These are phyloP conservation scores for Penicillium lividum DNA, from an alignment of 495 filamentous ascomycete genomes.

Conservation along the genomic window DNA sequence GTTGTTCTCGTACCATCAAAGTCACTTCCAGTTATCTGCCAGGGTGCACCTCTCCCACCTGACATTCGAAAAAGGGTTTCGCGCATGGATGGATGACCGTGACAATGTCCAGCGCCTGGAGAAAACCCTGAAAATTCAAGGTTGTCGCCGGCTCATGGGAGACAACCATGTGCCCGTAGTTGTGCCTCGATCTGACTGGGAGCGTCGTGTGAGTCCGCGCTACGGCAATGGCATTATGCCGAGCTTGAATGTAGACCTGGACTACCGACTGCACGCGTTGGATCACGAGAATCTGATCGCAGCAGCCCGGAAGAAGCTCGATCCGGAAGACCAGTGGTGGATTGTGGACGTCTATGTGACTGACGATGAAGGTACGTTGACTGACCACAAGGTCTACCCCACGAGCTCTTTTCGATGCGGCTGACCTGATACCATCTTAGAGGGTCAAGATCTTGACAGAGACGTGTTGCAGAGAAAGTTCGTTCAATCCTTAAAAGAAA, in stretches of 20 bases:
- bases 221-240: neutral
- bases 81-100: slow-evolving; percentile 3
- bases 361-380: slow-evolving; percentile 4
- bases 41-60: slow-evolving; percentile 6
- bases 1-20: neutral
- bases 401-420: neutral
- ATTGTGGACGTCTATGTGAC: slow-evolving; percentile 20
- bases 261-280: slow-evolving; percentile 9
- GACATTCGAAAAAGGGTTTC: slow-evolving; percentile 2
- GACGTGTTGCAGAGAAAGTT: slow-evolving; percentile 3
- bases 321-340: slow-evolving; percentile 13
- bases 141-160: slow-evolving; percentile 5
- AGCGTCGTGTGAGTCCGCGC: neutral
- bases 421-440: neutral
- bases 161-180: slow-evolving; percentile 6
- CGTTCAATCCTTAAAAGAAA: slow-evolving; percentile 11
- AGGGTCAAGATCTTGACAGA: neutral
- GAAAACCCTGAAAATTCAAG: slow-evolving; percentile 5
- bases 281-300: slow-evolving; percentile 15
- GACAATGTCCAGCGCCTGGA: neutral
- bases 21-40: slow-evolving; percentile 5
- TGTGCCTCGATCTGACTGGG: neutral
- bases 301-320: slow-evolving; percentile 7
- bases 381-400: neutral
- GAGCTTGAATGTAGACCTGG: neutral